Conservation (phyloP, 2,329 filamentous ascomycete genomes). For the Juglanconis juglandina region DNA sequence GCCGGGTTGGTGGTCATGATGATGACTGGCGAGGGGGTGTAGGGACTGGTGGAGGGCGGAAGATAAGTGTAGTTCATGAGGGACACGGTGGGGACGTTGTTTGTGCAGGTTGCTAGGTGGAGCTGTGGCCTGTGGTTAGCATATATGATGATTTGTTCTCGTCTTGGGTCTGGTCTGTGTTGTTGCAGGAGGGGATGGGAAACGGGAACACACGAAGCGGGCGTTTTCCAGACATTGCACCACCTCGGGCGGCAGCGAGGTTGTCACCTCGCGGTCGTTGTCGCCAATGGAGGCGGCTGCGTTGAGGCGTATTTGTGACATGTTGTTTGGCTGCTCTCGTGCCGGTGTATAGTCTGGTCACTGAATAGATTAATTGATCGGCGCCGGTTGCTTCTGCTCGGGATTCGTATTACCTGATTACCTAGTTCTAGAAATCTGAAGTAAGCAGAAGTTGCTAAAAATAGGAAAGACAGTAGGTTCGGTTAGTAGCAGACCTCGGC, state of each 20-base stretch:
- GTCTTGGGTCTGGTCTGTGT: neutral
- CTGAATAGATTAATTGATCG: no score
- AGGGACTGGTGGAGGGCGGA: conserved; percentile 60
- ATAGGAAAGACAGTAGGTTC: no score
- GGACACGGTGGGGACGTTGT: conserved; percentile 83
- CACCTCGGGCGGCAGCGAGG: conserved; percentile 76
- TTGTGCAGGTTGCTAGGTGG: conserved; percentile 86
- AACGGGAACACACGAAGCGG: conserved; percentile 67
- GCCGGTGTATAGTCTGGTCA: no score
- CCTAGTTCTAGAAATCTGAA: no score
- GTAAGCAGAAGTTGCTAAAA: no score
- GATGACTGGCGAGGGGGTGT: conserved; percentile 71
- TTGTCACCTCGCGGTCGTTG: conserved; percentile 66
- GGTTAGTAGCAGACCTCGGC: no score
- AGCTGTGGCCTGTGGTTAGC: conserved; percentile 55
- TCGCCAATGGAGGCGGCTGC: conserved; percentile 73
- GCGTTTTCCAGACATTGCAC: conserved; percentile 90
- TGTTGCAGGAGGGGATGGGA: conserved; percentile 14
- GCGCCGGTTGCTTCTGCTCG: no score
- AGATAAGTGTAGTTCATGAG: conserved; percentile 99
- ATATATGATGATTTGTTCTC: conserved; percentile 6
- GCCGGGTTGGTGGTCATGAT: conserved; percentile 87
- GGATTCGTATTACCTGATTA: no score
- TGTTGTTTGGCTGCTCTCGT: conserved; percentile 22
- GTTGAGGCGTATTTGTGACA: conserved; percentile 68